These are phyloP conservation scores for Zanthoxylum bungeanum DNA, from an alignment of 345 rosid species.

Conservation along the genomic window DNA sequence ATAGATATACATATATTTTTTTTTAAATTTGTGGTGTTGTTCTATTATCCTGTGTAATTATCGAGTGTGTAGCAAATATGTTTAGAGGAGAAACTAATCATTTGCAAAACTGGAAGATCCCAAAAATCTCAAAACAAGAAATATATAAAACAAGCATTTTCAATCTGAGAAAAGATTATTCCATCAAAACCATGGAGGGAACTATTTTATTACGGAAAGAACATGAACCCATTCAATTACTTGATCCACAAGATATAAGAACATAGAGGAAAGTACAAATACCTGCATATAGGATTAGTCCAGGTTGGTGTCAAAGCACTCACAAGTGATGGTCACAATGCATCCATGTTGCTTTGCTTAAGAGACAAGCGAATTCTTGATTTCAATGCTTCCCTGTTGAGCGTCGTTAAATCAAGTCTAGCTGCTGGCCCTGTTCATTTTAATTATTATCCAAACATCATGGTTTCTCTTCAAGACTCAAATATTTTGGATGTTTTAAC, in stretches of 20 bases:
- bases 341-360: background rate
- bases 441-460: background rate
- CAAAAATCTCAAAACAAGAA: background rate
- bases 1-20: no score
- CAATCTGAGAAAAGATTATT: constrained; percentile 1
- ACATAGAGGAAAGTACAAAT: background rate
- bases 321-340: background rate
- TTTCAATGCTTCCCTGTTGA: background rate
- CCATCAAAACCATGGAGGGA: background rate
- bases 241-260: background rate
- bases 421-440: background rate
- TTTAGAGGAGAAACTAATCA: no score
- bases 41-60: background rate
- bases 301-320: background rate
- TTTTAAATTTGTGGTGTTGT: background rate
- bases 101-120: background rate
- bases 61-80: no score
- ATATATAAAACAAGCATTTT: background rate
- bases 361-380: background rate
- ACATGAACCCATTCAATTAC: background rate
- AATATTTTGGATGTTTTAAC: background rate
- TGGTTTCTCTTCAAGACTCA: background rate
- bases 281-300: background rate
- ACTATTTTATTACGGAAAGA: background rate
- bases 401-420: background rate